Percentiles rank a stretch among this genome's conserved stretches.
These are phyloP conservation scores for Melanomma pulvis-pyrius DNA, from an alignment of 495 filamentous ascomycete species.

Conservation along the genomic window DNA sequence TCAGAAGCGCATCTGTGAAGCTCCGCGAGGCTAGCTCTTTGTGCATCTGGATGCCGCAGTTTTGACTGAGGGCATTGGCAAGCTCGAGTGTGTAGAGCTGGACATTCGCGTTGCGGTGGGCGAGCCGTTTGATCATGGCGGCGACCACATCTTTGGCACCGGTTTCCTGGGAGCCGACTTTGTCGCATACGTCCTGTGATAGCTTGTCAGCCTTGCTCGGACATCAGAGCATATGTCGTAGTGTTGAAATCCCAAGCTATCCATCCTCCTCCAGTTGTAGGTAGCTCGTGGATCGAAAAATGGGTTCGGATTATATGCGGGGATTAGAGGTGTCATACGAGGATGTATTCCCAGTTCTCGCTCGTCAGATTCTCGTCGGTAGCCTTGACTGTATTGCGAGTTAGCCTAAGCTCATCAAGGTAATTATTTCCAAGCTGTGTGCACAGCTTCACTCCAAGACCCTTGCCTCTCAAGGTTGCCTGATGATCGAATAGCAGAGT, in stretches of 20 bases:
- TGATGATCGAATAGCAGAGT: background rate
- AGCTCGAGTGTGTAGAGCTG: slow-evolving; percentile 98
- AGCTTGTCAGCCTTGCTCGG: slow-evolving; percentile 19
- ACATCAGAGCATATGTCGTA: background rate
- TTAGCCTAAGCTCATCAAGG: slow-evolving; percentile 2
- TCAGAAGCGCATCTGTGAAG: slow-evolving; percentile 91
- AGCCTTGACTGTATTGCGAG: slow-evolving; percentile 74
- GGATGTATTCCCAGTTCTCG: slow-evolving; percentile 98
- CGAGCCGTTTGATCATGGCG: slow-evolving; percentile 91
- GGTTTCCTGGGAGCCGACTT: slow-evolving; percentile 67
- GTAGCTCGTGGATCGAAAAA: background rate
- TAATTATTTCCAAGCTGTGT: background rate
- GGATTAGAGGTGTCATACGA: slow-evolving; percentile 54
- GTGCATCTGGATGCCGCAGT: slow-evolving; percentile 90
- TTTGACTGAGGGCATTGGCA: slow-evolving; percentile 91
- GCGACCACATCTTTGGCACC: slow-evolving; percentile 90
- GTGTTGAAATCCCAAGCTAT: background rate
- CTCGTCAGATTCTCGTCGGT: slow-evolving; percentile 98
- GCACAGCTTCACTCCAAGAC: background rate
- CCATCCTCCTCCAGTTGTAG: background rate
- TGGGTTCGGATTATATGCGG: background rate
- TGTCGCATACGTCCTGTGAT: slow-evolving; percentile 90
- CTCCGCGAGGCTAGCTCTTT: slow-evolving; percentile 90
- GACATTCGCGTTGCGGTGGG: slow-evolving; percentile 98
- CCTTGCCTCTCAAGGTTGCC: background rate